These are phyloP conservation scores for Umbilicaria muhlenbergii DNA, from an alignment of 495 filamentous ascomycete species.

Conservation along the genomic window DNA sequence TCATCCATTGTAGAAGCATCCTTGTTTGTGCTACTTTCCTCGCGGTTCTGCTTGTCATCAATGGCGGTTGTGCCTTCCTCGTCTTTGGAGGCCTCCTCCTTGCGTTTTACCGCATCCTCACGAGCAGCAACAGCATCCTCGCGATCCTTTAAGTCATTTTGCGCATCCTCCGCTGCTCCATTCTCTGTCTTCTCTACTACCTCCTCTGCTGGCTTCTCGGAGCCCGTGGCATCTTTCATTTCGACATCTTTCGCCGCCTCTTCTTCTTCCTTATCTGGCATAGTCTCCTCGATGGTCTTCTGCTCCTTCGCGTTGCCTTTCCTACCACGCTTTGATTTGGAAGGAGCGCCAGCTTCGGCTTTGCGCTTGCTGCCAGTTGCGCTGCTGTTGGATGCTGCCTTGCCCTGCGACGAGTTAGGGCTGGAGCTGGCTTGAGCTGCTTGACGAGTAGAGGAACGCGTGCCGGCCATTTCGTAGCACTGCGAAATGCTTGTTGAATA, in stretches of 20 bases:
- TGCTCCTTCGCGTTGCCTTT: constrained; percentile 11
- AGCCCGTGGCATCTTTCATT: constrained; percentile 6
- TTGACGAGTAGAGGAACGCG: constrained; percentile 12
- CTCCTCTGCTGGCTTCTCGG: too few species aligned
- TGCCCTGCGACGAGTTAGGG: constrained; percentile 7
- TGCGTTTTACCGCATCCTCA: constrained; percentile 3
- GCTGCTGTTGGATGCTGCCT: constrained; percentile 1
- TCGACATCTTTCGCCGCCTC: constrained; percentile 9
- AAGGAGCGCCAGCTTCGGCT: constrained; percentile 2
- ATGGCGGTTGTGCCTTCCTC: constrained; percentile 1
- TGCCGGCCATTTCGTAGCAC: constrained; percentile 5
- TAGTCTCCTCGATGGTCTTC: constrained; percentile 13
- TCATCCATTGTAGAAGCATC: not conserved
- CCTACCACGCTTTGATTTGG: constrained; percentile 13
- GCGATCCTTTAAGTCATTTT: not conserved
- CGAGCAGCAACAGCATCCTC: constrained; percentile 1
- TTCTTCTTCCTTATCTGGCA: constrained; percentile 6
- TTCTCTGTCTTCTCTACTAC: not conserved
- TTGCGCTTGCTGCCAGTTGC: constrained; percentile 13
- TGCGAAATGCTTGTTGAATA: too few species aligned
- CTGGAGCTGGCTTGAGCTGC: constrained; percentile 8
- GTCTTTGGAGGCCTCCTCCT: constrained; percentile 5
- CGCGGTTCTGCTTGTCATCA: constrained; percentile 2
- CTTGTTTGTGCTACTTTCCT: not conserved
- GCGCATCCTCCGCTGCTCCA: not conserved